phyloP scores from a whole-genome alignment of 2,329 filamentous ascomycete genomes.

The Calonectria hongkongensis region DNA sequence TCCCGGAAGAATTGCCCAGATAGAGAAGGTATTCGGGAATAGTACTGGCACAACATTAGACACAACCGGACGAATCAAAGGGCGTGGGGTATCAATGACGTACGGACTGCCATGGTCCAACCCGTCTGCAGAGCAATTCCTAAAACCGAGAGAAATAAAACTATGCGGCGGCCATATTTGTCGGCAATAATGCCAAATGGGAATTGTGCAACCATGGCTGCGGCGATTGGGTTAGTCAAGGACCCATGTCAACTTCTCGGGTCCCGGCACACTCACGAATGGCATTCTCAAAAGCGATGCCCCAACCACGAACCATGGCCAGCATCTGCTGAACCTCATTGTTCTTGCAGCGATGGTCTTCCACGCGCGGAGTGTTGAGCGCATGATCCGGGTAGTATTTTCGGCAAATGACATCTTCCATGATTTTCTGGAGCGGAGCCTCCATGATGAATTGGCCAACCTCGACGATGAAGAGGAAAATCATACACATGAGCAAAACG shows the following conservation, averaged over 20 bases:
- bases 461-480: constrained; percentile 66
- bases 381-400: constrained; percentile 65
- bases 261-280: constrained; percentile 61
- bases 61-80: neutral
- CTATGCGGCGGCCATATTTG: constrained; percentile 65
- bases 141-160: constrained; percentile 62
- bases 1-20: constrained; percentile 62
- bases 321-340: constrained; percentile 69
- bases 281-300: constrained; percentile 66
- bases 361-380: constrained; percentile 52
- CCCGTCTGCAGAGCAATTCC: constrained; percentile 54
- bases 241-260: neutral
- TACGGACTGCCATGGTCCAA: constrained; percentile 59
- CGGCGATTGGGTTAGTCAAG: neutral
- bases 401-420: constrained; percentile 73
- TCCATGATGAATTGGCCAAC: constrained; percentile 62
- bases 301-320: constrained; percentile 71
- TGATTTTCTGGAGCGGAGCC: constrained; percentile 68
- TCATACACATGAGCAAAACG: constrained; percentile 58
- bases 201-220: constrained; percentile 65
- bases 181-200: constrained; percentile 69
- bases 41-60: constrained; percentile 56
- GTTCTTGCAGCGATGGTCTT: constrained; percentile 69
- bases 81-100: constrained; percentile 36
- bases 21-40: constrained; percentile 61